These are phyloP conservation scores for Xylogone sp. DNA, from an alignment of 2,329 filamentous ascomycete species.

Conservation along the genomic window DNA sequence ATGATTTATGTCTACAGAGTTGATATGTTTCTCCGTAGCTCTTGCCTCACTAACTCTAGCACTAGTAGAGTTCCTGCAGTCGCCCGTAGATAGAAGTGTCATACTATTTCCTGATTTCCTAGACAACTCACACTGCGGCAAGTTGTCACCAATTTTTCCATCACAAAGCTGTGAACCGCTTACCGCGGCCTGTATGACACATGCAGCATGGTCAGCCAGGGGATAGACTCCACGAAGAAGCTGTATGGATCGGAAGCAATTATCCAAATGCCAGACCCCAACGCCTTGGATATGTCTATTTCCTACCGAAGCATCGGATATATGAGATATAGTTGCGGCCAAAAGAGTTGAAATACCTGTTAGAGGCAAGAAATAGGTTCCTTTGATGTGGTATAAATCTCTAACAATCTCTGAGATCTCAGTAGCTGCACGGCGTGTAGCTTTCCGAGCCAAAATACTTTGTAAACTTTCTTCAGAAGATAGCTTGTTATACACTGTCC, in stretches of 20 bases:
- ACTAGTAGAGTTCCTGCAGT: too few species aligned
- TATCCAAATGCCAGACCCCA: not conserved
- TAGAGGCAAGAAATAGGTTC: not conserved
- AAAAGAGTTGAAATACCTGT: not conserved
- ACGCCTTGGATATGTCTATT: not conserved
- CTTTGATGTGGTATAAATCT: not conserved
- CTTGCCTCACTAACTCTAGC: too few species aligned
- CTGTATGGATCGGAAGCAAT: not conserved
- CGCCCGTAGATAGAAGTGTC: too few species aligned
- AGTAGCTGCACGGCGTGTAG: not conserved
- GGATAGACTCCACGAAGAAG: not conserved
- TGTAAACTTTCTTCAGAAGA: not conserved
- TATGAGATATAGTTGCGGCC: not conserved
- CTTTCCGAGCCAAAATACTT: not conserved
- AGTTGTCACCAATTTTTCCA: not conserved
- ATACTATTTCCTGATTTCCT: too few species aligned
- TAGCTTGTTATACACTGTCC: constrained; percentile 11
- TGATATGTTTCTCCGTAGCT: too few species aligned
- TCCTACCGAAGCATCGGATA: not conserved
- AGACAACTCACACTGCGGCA: not conserved
- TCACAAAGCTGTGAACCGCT: not conserved
- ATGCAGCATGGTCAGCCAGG: not conserved
- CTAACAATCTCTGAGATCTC: not conserved
- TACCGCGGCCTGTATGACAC: not conserved
- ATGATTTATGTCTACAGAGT: too few species aligned